Percentiles rank a stretch among this genome's conserved stretches.
Conservation (phyloP, 495 filamentous ascomycete species). For the Neurospora tetrasperma region DNA sequence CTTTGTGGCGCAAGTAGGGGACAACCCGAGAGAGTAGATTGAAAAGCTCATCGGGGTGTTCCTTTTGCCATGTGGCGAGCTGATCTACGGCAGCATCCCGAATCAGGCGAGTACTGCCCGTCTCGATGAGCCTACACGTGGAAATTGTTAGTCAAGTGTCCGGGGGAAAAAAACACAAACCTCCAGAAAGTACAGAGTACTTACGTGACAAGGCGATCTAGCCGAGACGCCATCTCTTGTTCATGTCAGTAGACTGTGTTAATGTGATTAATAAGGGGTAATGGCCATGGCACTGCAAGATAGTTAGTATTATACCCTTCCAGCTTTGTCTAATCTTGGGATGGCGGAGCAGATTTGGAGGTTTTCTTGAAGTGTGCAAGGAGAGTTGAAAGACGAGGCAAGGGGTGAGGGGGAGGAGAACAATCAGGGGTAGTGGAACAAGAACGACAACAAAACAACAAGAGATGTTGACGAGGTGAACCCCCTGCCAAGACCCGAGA, state of each 20-base stretch:
- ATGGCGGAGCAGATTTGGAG: neutral
- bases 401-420: neutral
- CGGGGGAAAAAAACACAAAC: neutral
- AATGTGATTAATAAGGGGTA: conserved; percentile 4
- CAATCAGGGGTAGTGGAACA: neutral
- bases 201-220: conserved; percentile 91
- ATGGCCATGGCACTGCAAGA: conserved; percentile 18
- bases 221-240: conserved; percentile 47
- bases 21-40: conserved; percentile 93
- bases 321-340: neutral
- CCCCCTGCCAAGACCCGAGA: neutral
- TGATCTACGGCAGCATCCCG: conserved; percentile 94
- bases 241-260: conserved; percentile 20
- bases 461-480: neutral
- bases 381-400: neutral
- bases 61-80: conserved; percentile 92
- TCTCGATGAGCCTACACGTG: conserved; percentile 71
- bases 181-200: conserved; percentile 26
- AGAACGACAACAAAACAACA: neutral
- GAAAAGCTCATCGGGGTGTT: conserved; percentile 94
- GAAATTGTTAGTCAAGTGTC: conserved; percentile 16
- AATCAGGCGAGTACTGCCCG: conserved; percentile 87
- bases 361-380: neutral
- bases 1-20: conserved; percentile 82
- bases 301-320: conserved; percentile 3